Conservation (phyloP, 257 asterid genomes). For the Solanum gracilifrons region DNA sequence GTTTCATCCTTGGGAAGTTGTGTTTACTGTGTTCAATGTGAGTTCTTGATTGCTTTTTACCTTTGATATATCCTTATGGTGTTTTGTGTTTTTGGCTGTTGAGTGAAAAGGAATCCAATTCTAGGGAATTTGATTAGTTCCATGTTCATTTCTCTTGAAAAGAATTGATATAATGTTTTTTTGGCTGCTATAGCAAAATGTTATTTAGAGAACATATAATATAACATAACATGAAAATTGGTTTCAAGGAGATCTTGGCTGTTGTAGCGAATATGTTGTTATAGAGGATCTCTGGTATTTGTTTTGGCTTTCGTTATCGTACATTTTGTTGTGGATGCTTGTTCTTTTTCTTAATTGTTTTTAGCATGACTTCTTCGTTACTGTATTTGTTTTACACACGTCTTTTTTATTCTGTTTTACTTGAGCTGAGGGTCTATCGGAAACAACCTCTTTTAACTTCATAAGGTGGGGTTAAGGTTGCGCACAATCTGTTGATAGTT, state of each 20-base stretch:
- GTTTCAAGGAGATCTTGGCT: background rate
- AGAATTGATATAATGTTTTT: background rate
- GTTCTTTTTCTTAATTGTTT: background rate
- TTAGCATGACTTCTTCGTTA: background rate
- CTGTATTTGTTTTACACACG: background rate
- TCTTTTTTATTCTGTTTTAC: background rate
- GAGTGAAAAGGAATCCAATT: background rate
- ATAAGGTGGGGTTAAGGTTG: background rate
- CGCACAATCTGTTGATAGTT: background rate
- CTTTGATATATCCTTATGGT: background rate
- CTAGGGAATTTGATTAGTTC: background rate
- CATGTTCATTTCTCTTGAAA: background rate
- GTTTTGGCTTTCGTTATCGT: background rate
- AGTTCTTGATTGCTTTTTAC: slow-evolving; percentile 13
- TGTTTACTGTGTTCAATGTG: slow-evolving; percentile 47
- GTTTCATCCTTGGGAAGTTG: slow-evolving; percentile 64
- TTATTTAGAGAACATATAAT: background rate
- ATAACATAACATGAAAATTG: background rate
- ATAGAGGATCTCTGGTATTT: background rate
- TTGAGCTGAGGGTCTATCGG: background rate
- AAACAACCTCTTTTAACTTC: background rate
- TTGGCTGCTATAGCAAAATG: background rate
- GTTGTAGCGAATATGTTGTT: background rate
- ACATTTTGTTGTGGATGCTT: background rate
- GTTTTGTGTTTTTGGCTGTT: background rate